Evolutionary conservation across 371 early-diverging fungal genomes (phyloP), one percentile per base, ranked within the genome.

Genomic region (Mucor lusitanicus): DNA sequence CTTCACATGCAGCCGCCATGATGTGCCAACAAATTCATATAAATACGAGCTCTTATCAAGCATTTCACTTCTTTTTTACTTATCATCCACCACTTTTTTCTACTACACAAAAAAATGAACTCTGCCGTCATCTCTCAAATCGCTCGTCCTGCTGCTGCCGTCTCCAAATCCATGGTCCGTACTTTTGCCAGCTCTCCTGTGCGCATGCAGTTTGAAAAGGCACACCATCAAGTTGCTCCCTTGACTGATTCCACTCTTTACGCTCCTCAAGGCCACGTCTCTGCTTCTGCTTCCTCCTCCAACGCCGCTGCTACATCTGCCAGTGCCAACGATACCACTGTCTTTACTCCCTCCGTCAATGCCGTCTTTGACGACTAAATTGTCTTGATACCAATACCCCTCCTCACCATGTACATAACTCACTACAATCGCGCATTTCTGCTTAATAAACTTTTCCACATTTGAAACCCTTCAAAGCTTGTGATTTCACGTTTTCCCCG

Each of bases 261-360:
- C 64, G 55, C 67, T 61, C 71, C 74, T 21, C 71, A 73, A 39
- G 71, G 69, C 23, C 40, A 61, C 23, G 50, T 59, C 33, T 64
- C 65, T 57, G 50, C 23, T 25, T 21, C 50, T 8, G 23, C 37
- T 4, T 13, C 13, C 13, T 11, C 50, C 21, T 50, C 50, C 50
- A 50, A 50, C 12, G 23, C 50, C 21, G 40, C 46, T 37, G 30
- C 42, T 19, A 25, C 64, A 25, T 32, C 55, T 21, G 3, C 23
- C 21, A 17, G 46, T 23, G 37, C 59, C 69, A 32, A 55, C 39
- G 46, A 21, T 13, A 30, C 64, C 8, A 50, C 23, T 39, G 42
- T 62, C 57, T 79, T 79, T 61, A 76, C 64, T 33, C 83, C 83
- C n/a, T 73, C 78, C 37, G 80, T 75, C 12, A 75, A 75, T 33